These are phyloP conservation scores for Gnaphalium uliginosum DNA, from an alignment of 129 eudicot species.

Conservation along the genomic window DNA sequence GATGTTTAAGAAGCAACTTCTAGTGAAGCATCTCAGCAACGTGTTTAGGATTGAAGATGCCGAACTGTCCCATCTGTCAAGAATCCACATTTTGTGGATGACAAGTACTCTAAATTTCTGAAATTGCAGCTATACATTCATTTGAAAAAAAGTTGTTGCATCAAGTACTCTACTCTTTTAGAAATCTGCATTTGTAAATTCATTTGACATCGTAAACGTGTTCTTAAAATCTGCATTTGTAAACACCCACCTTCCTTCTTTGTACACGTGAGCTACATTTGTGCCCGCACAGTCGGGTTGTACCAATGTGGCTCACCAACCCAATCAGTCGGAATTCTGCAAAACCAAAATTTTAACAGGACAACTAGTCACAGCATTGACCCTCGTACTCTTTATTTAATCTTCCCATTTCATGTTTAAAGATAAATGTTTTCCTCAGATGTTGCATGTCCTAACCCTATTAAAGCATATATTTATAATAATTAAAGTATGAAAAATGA, in stretches of 20 bases:
- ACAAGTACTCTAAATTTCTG: too few species aligned
- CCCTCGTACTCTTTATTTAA: background rate
- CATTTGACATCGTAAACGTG: too few species aligned
- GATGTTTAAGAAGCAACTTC: too few species aligned
- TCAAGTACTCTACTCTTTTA: too few species aligned
- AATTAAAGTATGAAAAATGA: background rate
- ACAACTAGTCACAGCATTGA: background rate
- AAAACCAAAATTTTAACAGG: background rate
- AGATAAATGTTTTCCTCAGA: background rate
- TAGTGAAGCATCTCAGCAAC: too few species aligned
- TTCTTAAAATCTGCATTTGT: too few species aligned
- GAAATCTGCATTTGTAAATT: too few species aligned
- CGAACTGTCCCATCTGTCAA: too few species aligned
- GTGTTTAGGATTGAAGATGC: too few species aligned
- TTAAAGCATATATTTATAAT: background rate
- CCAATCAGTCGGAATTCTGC: conserved; percentile 92
- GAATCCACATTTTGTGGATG: too few species aligned
- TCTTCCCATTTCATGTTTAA: background rate
- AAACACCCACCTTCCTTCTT: conserved; percentile 94
- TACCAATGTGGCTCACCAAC: conserved; percentile 96
- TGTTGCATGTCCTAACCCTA: background rate
- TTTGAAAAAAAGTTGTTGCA: too few species aligned
- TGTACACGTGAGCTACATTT: conserved; percentile 73
- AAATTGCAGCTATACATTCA: too few species aligned
- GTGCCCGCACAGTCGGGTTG: conserved; percentile 92